Evolutionary conservation across 257 asterid species (phyloP).

Genomic region (Linaria vulgaris): DNA sequence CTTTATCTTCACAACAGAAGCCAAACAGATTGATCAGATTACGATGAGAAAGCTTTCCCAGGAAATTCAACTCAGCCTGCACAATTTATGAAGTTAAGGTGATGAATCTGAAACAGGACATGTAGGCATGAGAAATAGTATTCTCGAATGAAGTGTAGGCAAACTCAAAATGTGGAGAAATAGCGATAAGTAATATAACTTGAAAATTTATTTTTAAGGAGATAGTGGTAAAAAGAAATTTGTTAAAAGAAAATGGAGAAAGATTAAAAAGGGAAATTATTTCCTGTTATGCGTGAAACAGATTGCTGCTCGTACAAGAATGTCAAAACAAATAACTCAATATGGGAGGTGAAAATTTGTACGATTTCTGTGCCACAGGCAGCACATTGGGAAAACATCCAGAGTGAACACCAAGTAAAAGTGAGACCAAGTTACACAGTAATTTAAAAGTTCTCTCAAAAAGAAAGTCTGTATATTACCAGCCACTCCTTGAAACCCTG

Average conservation of each 20-base stretch:
- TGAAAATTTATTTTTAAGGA: too few relatives aligned
- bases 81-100: background rate
- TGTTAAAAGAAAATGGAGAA: too few relatives aligned
- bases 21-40: slow-evolving; percentile 51
- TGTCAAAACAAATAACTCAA: background rate
- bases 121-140: too few relatives aligned
- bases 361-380: too few relatives aligned
- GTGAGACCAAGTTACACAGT: background rate
- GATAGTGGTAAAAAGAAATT: too few relatives aligned
- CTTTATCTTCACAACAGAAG: slow-evolving; percentile 32
- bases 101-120: too few relatives aligned
- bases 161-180: too few relatives aligned
- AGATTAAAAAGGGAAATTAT: too few relatives aligned
- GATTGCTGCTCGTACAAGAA: background rate
- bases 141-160: too few relatives aligned
- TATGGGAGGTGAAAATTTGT: background rate
- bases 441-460: background rate
- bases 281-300: background rate
- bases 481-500: slow-evolving; percentile 49
- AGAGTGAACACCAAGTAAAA: background rate
- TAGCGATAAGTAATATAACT: too few relatives aligned
- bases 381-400: slow-evolving; percentile 9
- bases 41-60: slow-evolving; percentile 46
- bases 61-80: slow-evolving; percentile 46
- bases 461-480: slow-evolving; percentile 28